A percentile compares a stretch with the other conserved stretches of the same genome.
phyloP scores from a whole-genome alignment of 306 rosid genomes.

The Herpetospermum pedunculosum region DNA sequence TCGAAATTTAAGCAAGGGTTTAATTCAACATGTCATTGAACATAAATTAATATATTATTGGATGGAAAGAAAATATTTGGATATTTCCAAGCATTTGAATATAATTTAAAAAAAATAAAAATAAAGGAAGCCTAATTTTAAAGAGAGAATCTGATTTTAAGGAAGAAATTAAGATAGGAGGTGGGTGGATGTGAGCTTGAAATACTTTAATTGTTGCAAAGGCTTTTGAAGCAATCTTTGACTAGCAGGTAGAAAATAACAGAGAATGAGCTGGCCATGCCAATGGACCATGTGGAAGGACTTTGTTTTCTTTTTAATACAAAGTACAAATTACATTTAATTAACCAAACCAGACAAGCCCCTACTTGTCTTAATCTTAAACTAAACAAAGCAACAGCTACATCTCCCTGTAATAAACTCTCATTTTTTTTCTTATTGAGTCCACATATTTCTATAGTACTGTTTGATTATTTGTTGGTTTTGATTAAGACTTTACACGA shows the following conservation, averaged over 20 bases:
- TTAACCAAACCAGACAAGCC: neutral
- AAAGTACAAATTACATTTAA: neutral
- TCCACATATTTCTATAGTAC: neutral
- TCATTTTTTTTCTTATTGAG: neutral
- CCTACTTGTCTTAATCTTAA: neutral
- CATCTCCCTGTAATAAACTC: neutral
- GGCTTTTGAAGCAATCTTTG: slow-evolving; percentile 2
- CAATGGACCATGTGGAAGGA: neutral
- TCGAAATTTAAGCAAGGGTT: too few relatives aligned
- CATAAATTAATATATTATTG: too few relatives aligned
- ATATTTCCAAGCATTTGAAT: too few relatives aligned
- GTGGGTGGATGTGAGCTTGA: neutral
- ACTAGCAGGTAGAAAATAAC: neutral
- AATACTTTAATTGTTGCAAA: neutral
- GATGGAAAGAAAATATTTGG: neutral
- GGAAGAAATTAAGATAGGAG: neutral
- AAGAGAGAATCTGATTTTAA: too few relatives aligned
- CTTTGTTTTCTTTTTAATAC: neutral
- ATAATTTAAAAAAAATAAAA: too few relatives aligned
- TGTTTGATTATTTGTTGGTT: neutral
- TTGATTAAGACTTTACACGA: neutral
- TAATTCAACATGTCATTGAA: neutral
- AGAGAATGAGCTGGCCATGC: neutral
- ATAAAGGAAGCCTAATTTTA: too few relatives aligned
- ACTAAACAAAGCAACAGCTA: neutral